These are phyloP conservation scores for Tetrahymena thermophila DNA, from an alignment of 73 alveolate species.

Conservation along the genomic window DNA sequence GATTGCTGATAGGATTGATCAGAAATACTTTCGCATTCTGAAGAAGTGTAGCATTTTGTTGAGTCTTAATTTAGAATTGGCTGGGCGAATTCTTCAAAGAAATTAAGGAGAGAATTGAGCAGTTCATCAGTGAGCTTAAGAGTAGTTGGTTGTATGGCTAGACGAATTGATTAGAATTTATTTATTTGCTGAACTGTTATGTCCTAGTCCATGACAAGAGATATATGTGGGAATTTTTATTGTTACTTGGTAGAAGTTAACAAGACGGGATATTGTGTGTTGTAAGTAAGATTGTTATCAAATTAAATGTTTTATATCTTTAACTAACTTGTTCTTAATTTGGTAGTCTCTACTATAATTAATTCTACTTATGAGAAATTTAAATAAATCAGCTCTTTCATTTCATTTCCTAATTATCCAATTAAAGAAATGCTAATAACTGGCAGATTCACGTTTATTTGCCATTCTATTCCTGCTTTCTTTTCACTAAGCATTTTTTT, in stretches of 20 bases:
- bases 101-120: conserved; percentile 1
- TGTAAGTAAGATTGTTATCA: conserved; percentile 24
- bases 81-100: conserved; percentile 18
- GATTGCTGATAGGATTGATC: neutral
- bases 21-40: neutral
- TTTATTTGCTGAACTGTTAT: conserved; percentile 8
- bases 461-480: conserved; percentile 17
- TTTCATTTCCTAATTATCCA: conserved; percentile 7
- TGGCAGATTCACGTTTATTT: conserved; percentile 13
- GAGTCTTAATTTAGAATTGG: neutral
- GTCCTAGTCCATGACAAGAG: conserved; percentile 14
- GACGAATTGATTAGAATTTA: conserved; percentile 9
- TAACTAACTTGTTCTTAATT: conserved; percentile 10
- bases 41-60: conserved; percentile 2
- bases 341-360: conserved; percentile 13
- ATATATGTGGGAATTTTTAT: conserved; percentile 13
- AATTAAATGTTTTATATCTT: conserved; percentile 19
- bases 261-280: conserved; percentile 45
- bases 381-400: conserved; percentile 29
- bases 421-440: conserved; percentile 33
- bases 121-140: conserved; percentile 17
- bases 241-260: conserved; percentile 28
- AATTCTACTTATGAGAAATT: conserved; percentile 12
- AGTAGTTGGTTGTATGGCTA: conserved; percentile 23
- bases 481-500: neutral